These are phyloP conservation scores for Termitomyces sp. DNA, from an alignment of 768 basidiomycete genomes.

Conservation along the genomic window DNA sequence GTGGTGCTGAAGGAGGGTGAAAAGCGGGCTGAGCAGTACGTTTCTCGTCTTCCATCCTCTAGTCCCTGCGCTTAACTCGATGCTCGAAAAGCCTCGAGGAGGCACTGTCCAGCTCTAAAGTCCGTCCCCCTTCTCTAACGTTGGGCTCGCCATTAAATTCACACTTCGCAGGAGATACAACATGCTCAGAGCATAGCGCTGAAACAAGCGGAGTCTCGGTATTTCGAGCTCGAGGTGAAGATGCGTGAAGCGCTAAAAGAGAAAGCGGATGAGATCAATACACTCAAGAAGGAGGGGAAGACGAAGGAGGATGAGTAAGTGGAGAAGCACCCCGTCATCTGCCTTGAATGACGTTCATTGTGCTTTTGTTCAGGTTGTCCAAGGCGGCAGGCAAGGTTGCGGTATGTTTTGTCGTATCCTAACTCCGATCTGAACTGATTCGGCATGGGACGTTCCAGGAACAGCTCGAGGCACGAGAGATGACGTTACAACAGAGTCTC, in stretches of 20 bases:
- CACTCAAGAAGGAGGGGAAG: background rate
- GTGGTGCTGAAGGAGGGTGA: background rate
- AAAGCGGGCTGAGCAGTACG: background rate
- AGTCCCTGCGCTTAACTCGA: background rate
- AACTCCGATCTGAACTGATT: background rate
- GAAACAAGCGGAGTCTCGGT: background rate
- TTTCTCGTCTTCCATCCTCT: background rate
- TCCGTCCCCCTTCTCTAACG: background rate
- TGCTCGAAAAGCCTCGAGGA: background rate
- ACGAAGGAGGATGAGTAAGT: background rate
- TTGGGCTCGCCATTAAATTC: background rate
- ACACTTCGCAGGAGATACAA: background rate
- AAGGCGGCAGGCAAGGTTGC: background rate
- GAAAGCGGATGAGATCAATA: background rate
- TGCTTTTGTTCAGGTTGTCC: background rate
- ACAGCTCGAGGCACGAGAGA: conserved; percentile 42
- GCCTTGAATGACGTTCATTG: background rate
- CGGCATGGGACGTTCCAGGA: conserved; percentile 9
- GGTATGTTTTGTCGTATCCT: background rate
- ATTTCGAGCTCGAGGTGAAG: background rate
- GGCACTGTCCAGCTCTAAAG: background rate
- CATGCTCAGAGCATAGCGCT: background rate
- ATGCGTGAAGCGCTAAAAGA: background rate
- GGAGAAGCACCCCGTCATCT: background rate
- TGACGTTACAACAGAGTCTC: conserved; percentile 34